A percentile compares a stretch with the other conserved stretches of the same genome.
These are phyloP conservation scores for Xylariales sp. DNA, from an alignment of 2,329 filamentous ascomycete genomes.

Conservation along the genomic window DNA sequence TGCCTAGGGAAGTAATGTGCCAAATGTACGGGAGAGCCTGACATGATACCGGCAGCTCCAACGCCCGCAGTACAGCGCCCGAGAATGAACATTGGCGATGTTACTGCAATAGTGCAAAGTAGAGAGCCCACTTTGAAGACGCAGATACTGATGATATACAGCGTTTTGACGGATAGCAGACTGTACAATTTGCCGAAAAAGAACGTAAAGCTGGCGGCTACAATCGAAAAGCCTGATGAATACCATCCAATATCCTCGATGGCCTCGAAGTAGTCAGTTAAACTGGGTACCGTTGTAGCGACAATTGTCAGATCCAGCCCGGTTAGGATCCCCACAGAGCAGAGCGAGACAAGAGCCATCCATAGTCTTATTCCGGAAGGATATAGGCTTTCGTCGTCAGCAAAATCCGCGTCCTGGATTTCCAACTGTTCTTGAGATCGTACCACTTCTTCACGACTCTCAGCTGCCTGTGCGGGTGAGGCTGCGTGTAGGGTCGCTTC, in stretches of 20 bases:
- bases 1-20: not conserved
- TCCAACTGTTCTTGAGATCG: not conserved
- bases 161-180: not conserved
- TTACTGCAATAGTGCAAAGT: not conserved
- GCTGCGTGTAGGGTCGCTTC: not conserved
- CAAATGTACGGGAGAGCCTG: not conserved
- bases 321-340: not conserved
- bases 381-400: not conserved
- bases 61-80: not conserved
- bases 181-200: constrained; percentile 1
- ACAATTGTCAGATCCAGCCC: not conserved
- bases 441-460: not conserved
- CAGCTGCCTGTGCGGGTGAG: not conserved
- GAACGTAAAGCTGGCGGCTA: not conserved
- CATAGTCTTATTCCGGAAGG: not conserved
- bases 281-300: not conserved
- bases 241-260: constrained; percentile 1
- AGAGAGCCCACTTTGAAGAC: not conserved
- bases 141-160: not conserved
- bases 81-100: not conserved
- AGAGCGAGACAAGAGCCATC: not conserved
- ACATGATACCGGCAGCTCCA: not conserved
- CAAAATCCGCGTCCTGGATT: not conserved
- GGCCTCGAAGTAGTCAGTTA: not conserved
- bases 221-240: not conserved